These are phyloP conservation scores for Salix dunnii DNA, from an alignment of 345 rosid species.

Conservation along the genomic window DNA sequence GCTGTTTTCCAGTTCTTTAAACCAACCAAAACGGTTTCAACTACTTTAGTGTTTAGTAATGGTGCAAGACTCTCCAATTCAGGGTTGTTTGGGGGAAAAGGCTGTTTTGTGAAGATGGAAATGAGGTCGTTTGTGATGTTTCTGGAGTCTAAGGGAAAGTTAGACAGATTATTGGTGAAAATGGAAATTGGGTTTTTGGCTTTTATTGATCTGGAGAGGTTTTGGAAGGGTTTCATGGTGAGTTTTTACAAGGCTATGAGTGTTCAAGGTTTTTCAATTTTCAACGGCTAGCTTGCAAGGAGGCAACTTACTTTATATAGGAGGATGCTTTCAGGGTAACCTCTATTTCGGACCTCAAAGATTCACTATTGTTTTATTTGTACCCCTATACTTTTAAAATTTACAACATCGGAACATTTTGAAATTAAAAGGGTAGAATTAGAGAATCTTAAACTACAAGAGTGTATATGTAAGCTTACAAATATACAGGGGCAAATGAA, in stretches of 20 bases:
- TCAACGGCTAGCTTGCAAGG: not conserved
- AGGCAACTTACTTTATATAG: not conserved
- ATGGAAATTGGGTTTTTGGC: constrained; percentile 1
- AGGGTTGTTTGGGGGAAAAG: constrained; percentile 41
- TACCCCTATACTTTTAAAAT: too few relatives aligned
- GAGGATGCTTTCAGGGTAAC: not conserved
- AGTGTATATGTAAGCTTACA: too few relatives aligned
- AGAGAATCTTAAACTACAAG: too few relatives aligned
- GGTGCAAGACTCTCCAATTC: constrained; percentile 50
- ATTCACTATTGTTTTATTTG: too few relatives aligned
- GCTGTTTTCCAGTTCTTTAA: constrained; percentile 61
- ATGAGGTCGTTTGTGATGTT: constrained; percentile 39
- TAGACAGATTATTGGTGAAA: constrained; percentile 19
- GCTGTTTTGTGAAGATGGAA: constrained; percentile 52
- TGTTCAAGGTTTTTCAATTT: not conserved
- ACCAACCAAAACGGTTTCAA: constrained; percentile 52
- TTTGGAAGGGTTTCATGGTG: constrained; percentile 2
- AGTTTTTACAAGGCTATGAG: constrained; percentile 13
- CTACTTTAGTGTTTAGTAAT: constrained; percentile 52
- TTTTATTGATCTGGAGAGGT: constrained; percentile 20
- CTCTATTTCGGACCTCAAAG: too few relatives aligned
- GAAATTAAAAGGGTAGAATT: too few relatives aligned
- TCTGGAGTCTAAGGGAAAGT: constrained; percentile 26
- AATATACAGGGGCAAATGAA: too few relatives aligned
- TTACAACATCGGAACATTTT: too few relatives aligned